Base-by-base conservation (phyloP, 371 early-diverging fungal genomes). In the Coemansia sp. region DNA sequence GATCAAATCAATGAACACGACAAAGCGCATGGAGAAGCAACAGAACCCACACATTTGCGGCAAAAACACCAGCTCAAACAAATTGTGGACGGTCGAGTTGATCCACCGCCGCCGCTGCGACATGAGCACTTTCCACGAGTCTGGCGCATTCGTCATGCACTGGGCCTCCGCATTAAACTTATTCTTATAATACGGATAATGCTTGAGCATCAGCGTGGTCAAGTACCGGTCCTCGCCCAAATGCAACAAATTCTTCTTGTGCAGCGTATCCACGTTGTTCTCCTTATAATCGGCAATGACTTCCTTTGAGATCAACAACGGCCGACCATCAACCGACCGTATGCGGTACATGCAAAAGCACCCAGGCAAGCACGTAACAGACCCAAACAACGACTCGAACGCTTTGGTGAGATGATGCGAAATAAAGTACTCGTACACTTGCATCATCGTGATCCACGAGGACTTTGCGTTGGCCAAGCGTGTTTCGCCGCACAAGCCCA, bases 341-440 rank as follows among this genome's bases (percentile, higher is more conserved):
- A 96, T 86, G 51, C 95, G 86, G 78, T 95, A 97, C 92, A 94
- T 92, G 77, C 92, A 93, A 87, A 96, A 96, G 81, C 96, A 95
- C 40, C 98, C 95, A 26, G 95, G 96, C 61, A 95, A 78, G 82
- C 95, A 97, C 14, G 95, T 95, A 54, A 95, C 95, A 21, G 91
- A 86, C 4, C 99, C 99, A 82, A 99, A 99, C 67, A 99, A 86
- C 13, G 95, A 94, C 81, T 99, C 99, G 79, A 99, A 99, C 0
- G 98, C 95, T 81, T 98, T 98, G 54, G 92, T 88, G 68, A 97
- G 77, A 72, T 98, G 98, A 83, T 98, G 99, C 39, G 96, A 95
- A 63, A 98, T 98, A 81, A 93, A 99, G 88, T 99, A 96, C 75
- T 94, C 95, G 82, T 92, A 96, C 6, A 99, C 98, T 80, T 99